Conservation (phyloP, 208 protist genomes). For the Wallacemonas sp. region DNA sequence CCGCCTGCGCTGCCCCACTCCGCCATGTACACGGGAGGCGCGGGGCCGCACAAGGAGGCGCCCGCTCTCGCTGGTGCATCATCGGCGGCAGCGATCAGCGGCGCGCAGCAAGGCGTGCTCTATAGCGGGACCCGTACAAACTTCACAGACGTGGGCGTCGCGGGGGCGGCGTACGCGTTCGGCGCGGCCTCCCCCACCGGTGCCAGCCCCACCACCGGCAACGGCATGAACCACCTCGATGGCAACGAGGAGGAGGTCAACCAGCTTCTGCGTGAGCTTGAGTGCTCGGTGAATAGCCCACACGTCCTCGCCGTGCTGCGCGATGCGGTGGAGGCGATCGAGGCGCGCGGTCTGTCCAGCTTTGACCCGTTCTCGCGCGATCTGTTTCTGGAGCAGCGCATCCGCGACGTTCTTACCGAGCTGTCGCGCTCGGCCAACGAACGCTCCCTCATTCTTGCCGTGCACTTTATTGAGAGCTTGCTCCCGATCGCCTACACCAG, state of each 20-base stretch:
- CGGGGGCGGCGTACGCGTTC: conserved; percentile 25
- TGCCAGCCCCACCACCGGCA: conserved; percentile 2
- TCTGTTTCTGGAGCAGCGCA: conserved; percentile 79
- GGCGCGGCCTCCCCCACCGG: conserved; percentile 24
- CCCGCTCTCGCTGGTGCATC: conserved; percentile 10
- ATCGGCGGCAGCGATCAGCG: conserved; percentile 10
- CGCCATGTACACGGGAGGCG: conserved; percentile 9
- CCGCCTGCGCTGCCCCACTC: not conserved
- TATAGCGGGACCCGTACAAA: conserved; percentile 52
- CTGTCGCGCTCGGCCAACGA: conserved; percentile 58
- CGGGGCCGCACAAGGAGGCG: not conserved
- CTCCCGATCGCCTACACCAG: conserved; percentile 84
- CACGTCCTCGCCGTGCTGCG: conserved; percentile 69
- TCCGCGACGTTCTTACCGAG: conserved; percentile 79
- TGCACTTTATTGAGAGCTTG: conserved; percentile 79
- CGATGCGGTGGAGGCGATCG: conserved; percentile 77
- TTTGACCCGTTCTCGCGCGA: conserved; percentile 80
- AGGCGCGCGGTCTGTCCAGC: conserved; percentile 70
- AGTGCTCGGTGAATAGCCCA: conserved; percentile 64
- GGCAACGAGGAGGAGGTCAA: conserved; percentile 80
- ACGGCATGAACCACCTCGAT: conserved; percentile 23
- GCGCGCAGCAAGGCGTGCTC: conserved; percentile 22
- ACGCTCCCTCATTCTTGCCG: conserved; percentile 53
- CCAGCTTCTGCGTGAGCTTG: conserved; percentile 74
- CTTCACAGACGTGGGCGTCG: conserved; percentile 41